phyloP scores from a whole-genome alignment of 495 filamentous ascomycete genomes.

The Podospora appendiculata region DNA sequence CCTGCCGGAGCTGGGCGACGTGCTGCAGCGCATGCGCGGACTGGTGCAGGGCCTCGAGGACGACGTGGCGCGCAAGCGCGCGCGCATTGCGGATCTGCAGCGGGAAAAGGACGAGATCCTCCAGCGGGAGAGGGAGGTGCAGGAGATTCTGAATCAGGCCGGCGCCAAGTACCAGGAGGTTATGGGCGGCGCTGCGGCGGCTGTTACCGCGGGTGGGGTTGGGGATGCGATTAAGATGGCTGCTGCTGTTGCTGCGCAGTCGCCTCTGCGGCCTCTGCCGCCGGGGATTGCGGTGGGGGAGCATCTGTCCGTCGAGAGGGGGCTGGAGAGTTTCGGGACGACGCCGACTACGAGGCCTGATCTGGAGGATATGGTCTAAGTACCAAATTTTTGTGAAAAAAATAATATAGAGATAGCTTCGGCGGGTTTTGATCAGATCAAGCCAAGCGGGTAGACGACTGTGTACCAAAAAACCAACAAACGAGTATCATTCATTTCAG shows the following conservation, averaged over 20 bases:
- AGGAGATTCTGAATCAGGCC: constrained; percentile 71
- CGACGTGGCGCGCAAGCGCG: constrained; percentile 19
- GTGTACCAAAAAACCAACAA: not conserved
- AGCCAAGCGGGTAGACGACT: too few relatives aligned
- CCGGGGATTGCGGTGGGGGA: constrained; percentile 14
- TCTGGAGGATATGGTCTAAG: not conserved
- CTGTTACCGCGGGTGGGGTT: not conserved
- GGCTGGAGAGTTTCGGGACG: constrained; percentile 56
- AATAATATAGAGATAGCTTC: too few relatives aligned
- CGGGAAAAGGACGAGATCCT: constrained; percentile 50
- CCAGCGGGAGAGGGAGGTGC: constrained; percentile 72
- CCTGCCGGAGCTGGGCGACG: constrained; percentile 45
- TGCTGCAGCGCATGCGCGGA: constrained; percentile 38
- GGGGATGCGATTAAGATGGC: constrained; percentile 7
- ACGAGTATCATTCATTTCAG: not conserved
- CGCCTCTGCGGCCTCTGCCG: constrained; percentile 20
- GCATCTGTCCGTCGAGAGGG: constrained; percentile 37
- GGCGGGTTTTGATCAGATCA: too few relatives aligned
- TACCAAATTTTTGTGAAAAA: too few relatives aligned
- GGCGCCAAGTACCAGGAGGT: constrained; percentile 60
- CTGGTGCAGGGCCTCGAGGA: constrained; percentile 27
- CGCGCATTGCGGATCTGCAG: constrained; percentile 24
- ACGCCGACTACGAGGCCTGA: constrained; percentile 40
- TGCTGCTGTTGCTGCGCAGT: constrained; percentile 14
- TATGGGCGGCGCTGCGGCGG: constrained; percentile 23